phyloP scores from a whole-genome alignment of 2,329 filamentous ascomycete genomes.

The Colletotrichum sp. region DNA sequence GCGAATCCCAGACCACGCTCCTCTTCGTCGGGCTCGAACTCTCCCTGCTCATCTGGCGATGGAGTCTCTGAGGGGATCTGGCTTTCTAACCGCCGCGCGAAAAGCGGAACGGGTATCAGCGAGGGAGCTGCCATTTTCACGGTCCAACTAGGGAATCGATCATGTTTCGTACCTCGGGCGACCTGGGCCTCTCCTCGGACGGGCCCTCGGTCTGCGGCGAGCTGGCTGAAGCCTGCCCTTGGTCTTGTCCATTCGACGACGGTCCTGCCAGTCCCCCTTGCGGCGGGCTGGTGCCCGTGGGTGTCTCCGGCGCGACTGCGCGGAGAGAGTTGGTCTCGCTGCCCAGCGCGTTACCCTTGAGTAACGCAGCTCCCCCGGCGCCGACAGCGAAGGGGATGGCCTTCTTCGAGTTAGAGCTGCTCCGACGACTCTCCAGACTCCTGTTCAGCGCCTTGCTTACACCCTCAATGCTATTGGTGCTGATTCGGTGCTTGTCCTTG shows the following conservation, averaged over 20 bases:
- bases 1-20: slow-evolving; percentile 64
- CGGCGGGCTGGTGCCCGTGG: slow-evolving; percentile 43
- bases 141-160: slow-evolving; percentile 58
- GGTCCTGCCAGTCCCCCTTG: slow-evolving; percentile 30
- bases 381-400: slow-evolving; percentile 60
- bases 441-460: slow-evolving; percentile 82
- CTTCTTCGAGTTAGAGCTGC: slow-evolving; percentile 85
- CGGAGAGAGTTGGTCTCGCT: slow-evolving; percentile 65
- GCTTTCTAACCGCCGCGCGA: slow-evolving; percentile 23
- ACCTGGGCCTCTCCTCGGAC: slow-evolving; percentile 12
- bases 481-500: slow-evolving; percentile 49
- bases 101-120: slow-evolving; percentile 29
- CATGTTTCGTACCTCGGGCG: slow-evolving; percentile 56
- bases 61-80: slow-evolving; percentile 26
- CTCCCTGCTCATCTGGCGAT: slow-evolving; percentile 42
- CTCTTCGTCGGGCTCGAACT: slow-evolving; percentile 48
- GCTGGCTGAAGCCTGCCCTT: background rate
- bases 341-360: slow-evolving; percentile 56
- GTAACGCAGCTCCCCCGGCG: slow-evolving; percentile 33
- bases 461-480: slow-evolving; percentile 67
- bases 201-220: slow-evolving; percentile 3
- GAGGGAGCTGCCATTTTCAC: slow-evolving; percentile 28
- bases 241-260: slow-evolving; percentile 5
- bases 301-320: slow-evolving; percentile 48
- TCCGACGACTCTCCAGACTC: slow-evolving; percentile 89